Evolutionary conservation across 2,329 filamentous ascomycete species (phyloP).

Genomic region (Exophiala bonariae): DNA sequence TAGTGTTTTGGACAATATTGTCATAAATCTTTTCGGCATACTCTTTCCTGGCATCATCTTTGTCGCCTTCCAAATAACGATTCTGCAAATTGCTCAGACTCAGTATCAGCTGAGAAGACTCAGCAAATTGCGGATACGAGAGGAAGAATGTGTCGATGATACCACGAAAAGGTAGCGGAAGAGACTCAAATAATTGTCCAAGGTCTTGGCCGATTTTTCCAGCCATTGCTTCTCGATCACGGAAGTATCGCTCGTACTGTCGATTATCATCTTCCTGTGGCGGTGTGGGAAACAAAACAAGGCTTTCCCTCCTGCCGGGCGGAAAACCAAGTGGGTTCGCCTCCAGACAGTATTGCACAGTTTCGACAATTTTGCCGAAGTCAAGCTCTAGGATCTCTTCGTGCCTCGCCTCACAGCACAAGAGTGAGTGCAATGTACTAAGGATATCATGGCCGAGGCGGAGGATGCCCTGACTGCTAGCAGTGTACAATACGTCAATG

Average conservation of each 20-base stretch:
- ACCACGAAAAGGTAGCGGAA: constrained; percentile 4
- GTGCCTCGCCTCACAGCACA: constrained; percentile 6
- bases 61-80: constrained; percentile 10
- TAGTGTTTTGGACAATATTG: constrained; percentile 13
- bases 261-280: constrained; percentile 16
- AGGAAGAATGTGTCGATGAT: constrained; percentile 17
- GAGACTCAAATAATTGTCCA: constrained; percentile 8
- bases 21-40: constrained; percentile 16
- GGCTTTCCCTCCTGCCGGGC: not conserved
- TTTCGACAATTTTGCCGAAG: constrained; percentile 14
- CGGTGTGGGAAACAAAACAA: constrained; percentile 1
- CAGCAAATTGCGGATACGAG: constrained; percentile 15
- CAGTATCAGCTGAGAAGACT: constrained; percentile 4
- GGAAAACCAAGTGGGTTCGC: constrained; percentile 9
- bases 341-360: constrained; percentile 15
- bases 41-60: constrained; percentile 5
- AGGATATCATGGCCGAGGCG: constrained; percentile 24
- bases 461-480: constrained; percentile 19
- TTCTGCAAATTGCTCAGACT: constrained; percentile 13
- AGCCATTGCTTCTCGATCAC: constrained; percentile 15
- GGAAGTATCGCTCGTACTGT: constrained; percentile 15
- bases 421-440: constrained; percentile 14
- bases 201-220: constrained; percentile 16
- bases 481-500: constrained; percentile 18
- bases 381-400: constrained; percentile 13